Base-by-base conservation (phyloP, 2,329 filamentous ascomycete genomes). In the Aureobasidium sp. region DNA sequence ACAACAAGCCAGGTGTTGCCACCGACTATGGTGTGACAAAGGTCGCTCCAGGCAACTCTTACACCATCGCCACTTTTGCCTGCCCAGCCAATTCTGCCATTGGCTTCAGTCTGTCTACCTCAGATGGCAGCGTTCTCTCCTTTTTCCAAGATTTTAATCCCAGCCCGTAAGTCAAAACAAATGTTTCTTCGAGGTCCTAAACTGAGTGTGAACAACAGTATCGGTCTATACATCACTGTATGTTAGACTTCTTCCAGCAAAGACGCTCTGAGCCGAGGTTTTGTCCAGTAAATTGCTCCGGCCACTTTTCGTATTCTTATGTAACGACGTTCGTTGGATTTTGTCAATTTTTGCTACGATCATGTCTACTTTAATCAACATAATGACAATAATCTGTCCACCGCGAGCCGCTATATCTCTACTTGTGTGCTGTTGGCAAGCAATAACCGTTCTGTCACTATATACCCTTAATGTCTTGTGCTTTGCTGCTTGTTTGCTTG, bases 71-170 rank as follows among this genome's bases (percentile, higher is more conserved):
- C 8, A 81, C 76, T 9, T 84, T 84, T 68, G 68, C 73, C 15
- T 88, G 85, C 68, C 78, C 80, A 0, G 81, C 78, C 51, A 83
- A 82, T 2, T 58, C 81, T 70, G 75, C 75, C 20, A 71, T 87
- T 20, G 74, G 73, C 2, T 82, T 80, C 66, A 75, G 83, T 74
- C 77, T 88, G 67, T 78, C 74, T 51, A 75, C 77, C 48, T 74
- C 74, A 6, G 81, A 79, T 2, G 75, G 74, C 65, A 84, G 41
- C 5, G 15, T 34, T 25, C 84, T 42, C 69, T 76, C 52, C 71
- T 89, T 81, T 73, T 87, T 88, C 75, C 79, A 89, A 74, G 84
- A 88, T 70, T 86, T 76, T 67, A 86, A 86, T 68, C 78, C 77
- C 1, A 39, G 31, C 1, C 42, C 55, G 53, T 57, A 17, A 57